These are phyloP conservation scores for Rhodosporidiobolus sp. DNA, from an alignment of 768 basidiomycete species.

Conservation along the genomic window DNA sequence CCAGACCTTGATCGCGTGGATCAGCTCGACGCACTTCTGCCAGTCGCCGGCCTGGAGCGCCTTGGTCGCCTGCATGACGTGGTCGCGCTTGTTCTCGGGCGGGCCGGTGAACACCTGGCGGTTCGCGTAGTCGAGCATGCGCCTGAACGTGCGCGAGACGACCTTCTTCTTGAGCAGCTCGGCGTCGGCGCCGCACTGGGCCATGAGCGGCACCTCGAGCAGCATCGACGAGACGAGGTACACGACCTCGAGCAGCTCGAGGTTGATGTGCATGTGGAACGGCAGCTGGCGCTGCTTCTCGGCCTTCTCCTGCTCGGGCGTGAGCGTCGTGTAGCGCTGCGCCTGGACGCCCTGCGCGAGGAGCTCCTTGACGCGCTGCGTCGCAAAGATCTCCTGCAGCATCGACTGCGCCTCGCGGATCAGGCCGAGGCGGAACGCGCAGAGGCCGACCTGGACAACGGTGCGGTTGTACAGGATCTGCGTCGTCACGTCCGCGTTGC, in stretches of 20 bases:
- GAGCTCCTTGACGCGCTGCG: slow-evolving; percentile 93
- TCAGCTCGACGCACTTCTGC: slow-evolving; percentile 88
- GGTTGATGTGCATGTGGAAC: slow-evolving; percentile 99
- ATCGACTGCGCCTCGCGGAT: slow-evolving; percentile 91
- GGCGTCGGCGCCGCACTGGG: slow-evolving; percentile 72
- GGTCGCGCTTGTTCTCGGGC: slow-evolving; percentile 87
- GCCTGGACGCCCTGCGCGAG: slow-evolving; percentile 95
- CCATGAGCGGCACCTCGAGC: slow-evolving; percentile 90
- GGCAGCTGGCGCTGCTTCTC: slow-evolving; percentile 94
- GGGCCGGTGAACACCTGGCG: slow-evolving; percentile 86
- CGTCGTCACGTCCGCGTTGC: slow-evolving; percentile 91
- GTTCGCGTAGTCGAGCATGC: slow-evolving; percentile 92
- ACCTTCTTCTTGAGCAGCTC: slow-evolving; percentile 90
- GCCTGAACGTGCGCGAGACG: slow-evolving; percentile 93
- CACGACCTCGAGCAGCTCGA: slow-evolving; percentile 92
- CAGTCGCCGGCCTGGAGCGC: slow-evolving; percentile 94
- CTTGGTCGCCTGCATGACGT: slow-evolving; percentile 98
- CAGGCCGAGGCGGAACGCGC: slow-evolving; percentile 90
- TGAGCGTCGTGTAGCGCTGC: slow-evolving; percentile 61
- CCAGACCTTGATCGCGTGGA: slow-evolving; percentile 98
- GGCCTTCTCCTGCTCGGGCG: slow-evolving; percentile 93
- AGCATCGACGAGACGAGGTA: slow-evolving; percentile 99
- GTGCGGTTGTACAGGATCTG: slow-evolving; percentile 98
- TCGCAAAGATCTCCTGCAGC: slow-evolving; percentile 91
- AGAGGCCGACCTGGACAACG: slow-evolving; percentile 92